Conservation (phyloP, 2,329 filamentous ascomycete species). For the Trichoderma oligosporum region DNA sequence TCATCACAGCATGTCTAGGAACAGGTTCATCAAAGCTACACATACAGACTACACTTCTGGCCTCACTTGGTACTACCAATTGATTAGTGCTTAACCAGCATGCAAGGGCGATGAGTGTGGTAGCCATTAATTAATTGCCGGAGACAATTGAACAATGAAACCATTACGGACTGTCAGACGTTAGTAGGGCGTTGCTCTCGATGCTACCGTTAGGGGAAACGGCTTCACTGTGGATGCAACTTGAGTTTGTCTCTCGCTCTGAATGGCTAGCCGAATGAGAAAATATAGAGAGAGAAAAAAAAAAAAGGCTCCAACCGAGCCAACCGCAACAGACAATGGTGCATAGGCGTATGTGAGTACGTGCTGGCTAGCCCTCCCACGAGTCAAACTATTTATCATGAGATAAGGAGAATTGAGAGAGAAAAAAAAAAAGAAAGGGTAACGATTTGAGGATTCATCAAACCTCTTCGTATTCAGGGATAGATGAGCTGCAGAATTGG, state of each 20-base stretch:
- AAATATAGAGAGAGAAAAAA: neutral
- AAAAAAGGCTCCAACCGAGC: conserved; percentile 12
- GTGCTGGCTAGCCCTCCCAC: neutral
- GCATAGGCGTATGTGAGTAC: conserved; percentile 2
- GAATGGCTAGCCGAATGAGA: conserved; percentile 4
- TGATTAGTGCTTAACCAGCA: neutral
- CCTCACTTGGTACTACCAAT: neutral
- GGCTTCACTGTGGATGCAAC: neutral
- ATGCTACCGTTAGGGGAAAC: conserved; percentile 9
- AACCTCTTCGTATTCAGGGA: neutral
- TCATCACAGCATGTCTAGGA: neutral
- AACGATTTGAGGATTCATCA: neutral
- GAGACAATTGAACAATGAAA: conserved; percentile 11
- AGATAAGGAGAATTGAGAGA: conserved; percentile 1
- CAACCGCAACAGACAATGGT: conserved; percentile 6
- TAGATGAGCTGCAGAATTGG: conserved; percentile 6
- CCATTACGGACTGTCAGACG: neutral
- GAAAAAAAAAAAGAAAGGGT: neutral
- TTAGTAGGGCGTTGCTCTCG: conserved; percentile 6
- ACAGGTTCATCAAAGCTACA: neutral
- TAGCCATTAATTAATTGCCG: neutral
- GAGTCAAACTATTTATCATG: conserved; percentile 1
- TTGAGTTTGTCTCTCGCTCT: neutral
- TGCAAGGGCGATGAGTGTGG: conserved; percentile 6
- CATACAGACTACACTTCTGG: neutral